A percentile compares a stretch with the other conserved stretches of the same genome.
Evolutionary conservation across 257 asterid species (phyloP).

Genomic region (Salvia rosmarinus): DNA sequence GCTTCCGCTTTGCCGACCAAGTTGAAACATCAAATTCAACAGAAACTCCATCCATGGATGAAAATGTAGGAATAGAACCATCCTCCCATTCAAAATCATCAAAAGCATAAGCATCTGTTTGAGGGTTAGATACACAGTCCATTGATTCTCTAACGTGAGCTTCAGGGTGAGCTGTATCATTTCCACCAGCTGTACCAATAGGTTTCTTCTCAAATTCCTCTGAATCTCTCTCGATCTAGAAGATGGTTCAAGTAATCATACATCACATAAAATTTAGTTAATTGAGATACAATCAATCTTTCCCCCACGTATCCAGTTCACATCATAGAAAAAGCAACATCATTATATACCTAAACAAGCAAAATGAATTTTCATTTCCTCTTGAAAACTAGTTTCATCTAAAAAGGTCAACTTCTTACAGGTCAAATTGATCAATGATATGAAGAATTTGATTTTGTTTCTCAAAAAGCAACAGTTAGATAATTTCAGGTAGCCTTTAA

Average conservation of each 20-base stretch:
- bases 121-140: conserved; percentile 40
- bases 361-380: neutral
- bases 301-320: conserved; percentile 21
- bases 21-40: conserved; percentile 78
- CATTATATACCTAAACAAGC: neutral
- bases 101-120: conserved; percentile 42
- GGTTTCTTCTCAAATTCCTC: conserved; percentile 31
- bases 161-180: conserved; percentile 38
- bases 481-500: neutral
- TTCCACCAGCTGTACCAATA: conserved; percentile 28
- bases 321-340: neutral
- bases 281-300: conserved; percentile 6
- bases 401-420: neutral
- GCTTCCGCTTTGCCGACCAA: conserved; percentile 57
- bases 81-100: conserved; percentile 89
- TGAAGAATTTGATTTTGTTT: neutral
- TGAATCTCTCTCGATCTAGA: conserved; percentile 48
- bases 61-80: conserved; percentile 53
- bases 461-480: neutral
- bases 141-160: conserved; percentile 41
- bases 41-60: conserved; percentile 56
- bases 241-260: conserved; percentile 17
- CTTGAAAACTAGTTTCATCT: neutral
- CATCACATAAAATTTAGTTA: neutral
- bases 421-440: neutral